Base-by-base conservation (phyloP, 1,284 basidiomycete genomes). In the Macrocybe sp. region DNA sequence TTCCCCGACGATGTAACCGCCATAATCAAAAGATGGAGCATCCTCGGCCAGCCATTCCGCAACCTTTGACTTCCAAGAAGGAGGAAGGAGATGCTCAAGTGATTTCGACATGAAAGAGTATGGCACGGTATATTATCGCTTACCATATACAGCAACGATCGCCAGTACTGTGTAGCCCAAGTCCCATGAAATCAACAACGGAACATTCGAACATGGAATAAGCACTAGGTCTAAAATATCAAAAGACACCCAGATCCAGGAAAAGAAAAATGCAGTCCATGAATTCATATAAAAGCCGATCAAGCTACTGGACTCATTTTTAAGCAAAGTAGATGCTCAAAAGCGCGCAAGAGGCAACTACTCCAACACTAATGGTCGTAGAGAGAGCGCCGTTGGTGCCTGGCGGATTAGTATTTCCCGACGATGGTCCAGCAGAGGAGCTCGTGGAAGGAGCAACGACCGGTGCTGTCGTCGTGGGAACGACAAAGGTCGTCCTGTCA, bases 1-100 rank as follows among this genome's bases (percentile, higher is more conserved):
- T 59, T 98, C 95, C 12, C 97, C 97, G 9, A 99, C 97, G 33
- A 99, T 94, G 63, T 90, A 98, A 2, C 97, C 97, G 34, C 90
- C 96, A 64, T 93, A 98, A 69, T 99, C 96, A 60, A 98, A 97
- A 1, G 91, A 94, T 1, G 96, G 97, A 0, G 89, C 92, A 64
- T 99, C 96, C 68, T 99, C 96, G 10, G 82, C 80, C 12, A 97
- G 81, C 97, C 96, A 99, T 11, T 67, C 70, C 2, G 79, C 70
- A 45, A 99, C 79, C 56, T 90, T 84, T 1, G 77, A 60, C 64
- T 88, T 94, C 95, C 95, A 97, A 59, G 84, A 91, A 0, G 92
- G 90, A 38, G 95, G 93, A 8, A 97, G 76, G 10, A 97, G 75
- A 64, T 97, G 78, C 48, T 78, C 78, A 55, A 76, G 84, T 10